Base-by-base conservation (phyloP, 2,329 filamentous ascomycete species). In the Sporothrix humicola region DNA sequence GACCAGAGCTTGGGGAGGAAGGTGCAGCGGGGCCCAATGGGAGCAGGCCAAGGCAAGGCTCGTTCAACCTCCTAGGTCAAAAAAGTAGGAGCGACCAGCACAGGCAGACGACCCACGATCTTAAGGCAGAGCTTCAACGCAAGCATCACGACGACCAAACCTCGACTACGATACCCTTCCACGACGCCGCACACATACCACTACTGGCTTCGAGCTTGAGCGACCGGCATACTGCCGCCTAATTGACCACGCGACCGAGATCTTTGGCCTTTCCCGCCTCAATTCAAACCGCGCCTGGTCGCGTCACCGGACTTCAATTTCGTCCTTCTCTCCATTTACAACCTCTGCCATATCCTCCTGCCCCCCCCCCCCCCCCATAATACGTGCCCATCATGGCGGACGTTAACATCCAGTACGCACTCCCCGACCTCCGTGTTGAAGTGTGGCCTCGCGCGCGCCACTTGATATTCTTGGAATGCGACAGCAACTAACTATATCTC, bases 401-500 rank as follows among this genome's bases (percentile, higher is more conserved):
- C 69, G 75, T 72, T 69, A 75, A 76, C 68, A 76, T 76, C 72
- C 74, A 76, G 75, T 76, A 75, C 17, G 73, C 10, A 7, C 31
- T n/a, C 65, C 7, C 20, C 50, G 12, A 20, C 12, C n/a, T 48
- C 61, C 12, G 42, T 66, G 17, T 17, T 17, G 61, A 13, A 3
- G 20, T 37, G 31, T 37, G 44, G 15, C n/a, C n/a, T 0, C 1
- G 58, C 1, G 58, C n/a, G 3, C 12, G 1, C 37, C 42, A 20
- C n/a, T 23, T 23, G 31, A 8, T 5, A 42, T 10, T 20, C 42
- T 42, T 59, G 3, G 10, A 65, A 42, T 26, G 42, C 42, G 42
- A 48, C 61, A 66, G 61, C 12, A 9, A 37, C 48, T 65, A 50
- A n/a, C 56, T 48, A 5, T 48, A 37, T 68, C 42, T 44, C 15